Evolutionary conservation across 176 grass and related monocot species (phyloP).

Genomic region (Tuctoria greenei): DNA sequence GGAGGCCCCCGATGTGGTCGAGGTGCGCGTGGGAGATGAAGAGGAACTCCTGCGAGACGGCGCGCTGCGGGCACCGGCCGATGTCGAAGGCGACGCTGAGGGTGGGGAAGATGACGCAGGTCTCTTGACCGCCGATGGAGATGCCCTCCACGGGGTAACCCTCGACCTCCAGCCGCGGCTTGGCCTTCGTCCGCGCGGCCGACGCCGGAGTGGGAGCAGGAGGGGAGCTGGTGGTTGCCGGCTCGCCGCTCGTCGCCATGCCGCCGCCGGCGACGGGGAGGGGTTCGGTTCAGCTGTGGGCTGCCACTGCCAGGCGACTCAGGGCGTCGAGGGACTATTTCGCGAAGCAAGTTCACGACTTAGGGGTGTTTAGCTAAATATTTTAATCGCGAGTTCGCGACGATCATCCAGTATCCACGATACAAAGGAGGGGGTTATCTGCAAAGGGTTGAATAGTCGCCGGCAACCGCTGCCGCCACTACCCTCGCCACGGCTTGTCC

Average conservation of each 20-base stretch:
- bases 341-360: background rate
- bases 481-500: too few relatives aligned
- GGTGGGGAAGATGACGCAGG: constrained; percentile 90
- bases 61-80: constrained; percentile 84
- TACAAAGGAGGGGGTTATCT: background rate
- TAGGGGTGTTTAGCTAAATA: background rate
- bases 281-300: background rate
- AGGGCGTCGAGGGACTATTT: background rate
- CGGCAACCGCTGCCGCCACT: too few relatives aligned
- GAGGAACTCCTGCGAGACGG: constrained; percentile 86
- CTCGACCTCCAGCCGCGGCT: constrained; percentile 43
- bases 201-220: background rate
- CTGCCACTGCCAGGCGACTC: background rate
- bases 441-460: too few relatives aligned
- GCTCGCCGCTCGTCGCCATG: constrained; percentile 34
- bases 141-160: constrained; percentile 80
- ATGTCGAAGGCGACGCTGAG: constrained; percentile 92
- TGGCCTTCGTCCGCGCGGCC: background rate
- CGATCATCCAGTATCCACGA: background rate
- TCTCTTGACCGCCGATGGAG: constrained; percentile 86
- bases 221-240: background rate
- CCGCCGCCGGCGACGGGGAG: background rate
- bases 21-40: constrained; percentile 96
- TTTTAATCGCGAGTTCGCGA: background rate
- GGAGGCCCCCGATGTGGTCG: constrained; percentile 88